Evolutionary conservation across 257 asterid genomes (phyloP), one percentile per base, ranked within the genome.

Genomic region (Eucommia ulmoides): DNA sequence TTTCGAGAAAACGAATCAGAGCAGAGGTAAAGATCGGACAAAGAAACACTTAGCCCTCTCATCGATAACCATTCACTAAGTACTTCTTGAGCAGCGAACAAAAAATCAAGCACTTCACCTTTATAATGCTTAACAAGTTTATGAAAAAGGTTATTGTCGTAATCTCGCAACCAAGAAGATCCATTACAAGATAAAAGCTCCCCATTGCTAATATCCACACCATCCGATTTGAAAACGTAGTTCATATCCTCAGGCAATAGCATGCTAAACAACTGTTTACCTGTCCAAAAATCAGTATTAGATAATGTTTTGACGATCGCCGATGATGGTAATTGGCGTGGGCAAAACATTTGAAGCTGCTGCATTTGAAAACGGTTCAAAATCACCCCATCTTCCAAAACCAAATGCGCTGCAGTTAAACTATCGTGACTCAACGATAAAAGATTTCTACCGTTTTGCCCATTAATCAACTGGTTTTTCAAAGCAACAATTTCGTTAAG

Each of bases 41-140:
- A 65, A 0, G 96, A 91, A 58, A 91, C 96, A 58, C 89, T 81
- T 15, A 91, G 70, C 19, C 99, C 99, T 67, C 88, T 77, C 61
- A 41, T 74, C 0, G 77, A 60, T 61, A 91, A 60, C 99, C 99
- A 91, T 71, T 91, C 96, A 25, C 95, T 77, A 21, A 91, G 76
- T 57, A 79, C 76, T 52, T 80, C 84, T 64, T 91, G 95, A 8
- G 80, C 89, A 24, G 75, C 65, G 58, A 52, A 22, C 21, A 91
- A 73, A 53, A 79, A 62, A 44, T 61, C 76, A 33, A 91, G 86
- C 50, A 63, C 70, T 59, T 68, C 63, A 19, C 67, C 73, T 24
- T 61, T 64, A 49, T 55, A 71, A 45, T 65, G 71, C 61, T 68
- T 77, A 56, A 81, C 51, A 26, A 91, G 87, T 61, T 71, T 59